Conservation (phyloP, 441 rosid species). For the Adansonia rubrostipa region DNA sequence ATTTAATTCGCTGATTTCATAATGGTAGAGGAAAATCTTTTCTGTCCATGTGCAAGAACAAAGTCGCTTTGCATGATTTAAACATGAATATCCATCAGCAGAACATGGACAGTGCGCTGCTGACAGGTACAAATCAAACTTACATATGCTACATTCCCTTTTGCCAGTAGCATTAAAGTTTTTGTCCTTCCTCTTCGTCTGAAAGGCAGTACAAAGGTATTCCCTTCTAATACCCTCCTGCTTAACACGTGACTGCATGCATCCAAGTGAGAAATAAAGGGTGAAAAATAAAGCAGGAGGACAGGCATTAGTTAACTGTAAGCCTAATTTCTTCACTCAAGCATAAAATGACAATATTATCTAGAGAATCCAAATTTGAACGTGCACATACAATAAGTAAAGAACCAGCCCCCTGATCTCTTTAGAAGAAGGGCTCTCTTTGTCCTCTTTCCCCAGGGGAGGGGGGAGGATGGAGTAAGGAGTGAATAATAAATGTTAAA, state of each 20-base stretch:
- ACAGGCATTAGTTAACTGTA: neutral
- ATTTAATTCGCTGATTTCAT: slow-evolving; percentile 53
- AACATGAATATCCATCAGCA: slow-evolving; percentile 57
- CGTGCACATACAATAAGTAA: neutral
- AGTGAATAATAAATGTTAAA: slow-evolving; percentile 7
- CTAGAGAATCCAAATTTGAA: neutral
- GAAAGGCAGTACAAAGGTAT: slow-evolving; percentile 43
- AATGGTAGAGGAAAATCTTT: slow-evolving; percentile 56
- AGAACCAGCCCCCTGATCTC: neutral
- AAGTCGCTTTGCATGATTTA: slow-evolving; percentile 63
- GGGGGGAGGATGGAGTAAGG: neutral
- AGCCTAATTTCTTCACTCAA: neutral
- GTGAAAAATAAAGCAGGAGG: neutral
- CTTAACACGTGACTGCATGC: slow-evolving; percentile 55
- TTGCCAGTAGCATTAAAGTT: slow-evolving; percentile 47
- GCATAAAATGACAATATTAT: slow-evolving; percentile 7
- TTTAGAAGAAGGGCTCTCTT: neutral
- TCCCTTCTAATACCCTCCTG: slow-evolving; percentile 55
- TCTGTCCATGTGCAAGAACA: slow-evolving; percentile 67
- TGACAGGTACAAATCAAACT: slow-evolving; percentile 70
- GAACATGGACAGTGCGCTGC: slow-evolving; percentile 67
- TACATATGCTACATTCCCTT: slow-evolving; percentile 65
- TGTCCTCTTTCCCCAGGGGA: too few relatives aligned
- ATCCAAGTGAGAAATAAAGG: neutral
- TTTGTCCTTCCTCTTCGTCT: slow-evolving; percentile 52